These are phyloP conservation scores for Gnomoniopsis smithogilvyi DNA, from an alignment of 2,329 filamentous ascomycete species.

Conservation along the genomic window DNA sequence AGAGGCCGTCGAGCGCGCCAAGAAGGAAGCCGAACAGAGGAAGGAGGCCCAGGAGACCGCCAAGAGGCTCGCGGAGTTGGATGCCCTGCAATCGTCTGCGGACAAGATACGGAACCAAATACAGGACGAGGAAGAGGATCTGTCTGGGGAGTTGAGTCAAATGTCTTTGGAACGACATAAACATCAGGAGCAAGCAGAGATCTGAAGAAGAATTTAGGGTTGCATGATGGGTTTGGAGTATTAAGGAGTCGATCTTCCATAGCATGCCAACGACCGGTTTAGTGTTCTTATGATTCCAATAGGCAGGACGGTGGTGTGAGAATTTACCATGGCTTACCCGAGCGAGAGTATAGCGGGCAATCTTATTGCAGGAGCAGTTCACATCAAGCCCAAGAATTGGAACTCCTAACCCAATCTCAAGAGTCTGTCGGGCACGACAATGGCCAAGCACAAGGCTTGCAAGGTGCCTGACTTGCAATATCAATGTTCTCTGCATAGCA, in stretches of 20 bases:
- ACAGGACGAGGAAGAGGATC: conserved; percentile 28
- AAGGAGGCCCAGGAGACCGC: conserved; percentile 26
- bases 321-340: too few species aligned
- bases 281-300: too few species aligned
- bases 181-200: conserved; percentile 20
- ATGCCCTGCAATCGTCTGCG: conserved; percentile 32
- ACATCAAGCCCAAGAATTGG: too few species aligned
- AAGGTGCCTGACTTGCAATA: too few species aligned
- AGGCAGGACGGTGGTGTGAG: too few species aligned
- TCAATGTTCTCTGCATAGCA: neutral
- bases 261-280: neutral
- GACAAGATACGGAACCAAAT: conserved; percentile 32
- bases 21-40: conserved; percentile 39
- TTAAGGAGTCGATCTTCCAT: neutral
- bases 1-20: conserved; percentile 49
- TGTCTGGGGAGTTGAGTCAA: conserved; percentile 33
- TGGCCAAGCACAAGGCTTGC: too few species aligned
- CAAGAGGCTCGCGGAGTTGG: conserved; percentile 47
- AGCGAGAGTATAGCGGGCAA: too few species aligned
- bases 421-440: neutral
- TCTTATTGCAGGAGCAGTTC: too few species aligned
- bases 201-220: conserved; percentile 11
- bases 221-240: conserved; percentile 1
- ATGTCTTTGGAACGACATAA: conserved; percentile 34
- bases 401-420: too few species aligned